Evolutionary conservation across 2,329 filamentous ascomycete species (phyloP).

Genomic region (Davidsoniella australis): DNA sequence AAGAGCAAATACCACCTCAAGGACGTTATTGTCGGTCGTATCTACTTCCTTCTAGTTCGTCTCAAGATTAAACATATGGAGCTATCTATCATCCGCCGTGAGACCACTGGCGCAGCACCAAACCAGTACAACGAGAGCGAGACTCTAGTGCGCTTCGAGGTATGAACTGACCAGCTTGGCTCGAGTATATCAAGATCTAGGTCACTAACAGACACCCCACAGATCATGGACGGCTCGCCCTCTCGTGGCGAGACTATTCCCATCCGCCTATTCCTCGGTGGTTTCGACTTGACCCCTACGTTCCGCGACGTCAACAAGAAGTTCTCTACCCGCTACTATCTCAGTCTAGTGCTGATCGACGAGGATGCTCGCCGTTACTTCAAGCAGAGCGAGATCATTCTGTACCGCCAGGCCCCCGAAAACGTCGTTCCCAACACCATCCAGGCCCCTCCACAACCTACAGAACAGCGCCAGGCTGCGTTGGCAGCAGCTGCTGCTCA

Average conservation of each 20-base stretch:
- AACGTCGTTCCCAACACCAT: constrained; percentile 11
- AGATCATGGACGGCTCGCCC: constrained; percentile 99
- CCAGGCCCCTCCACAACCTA: constrained; percentile 22
- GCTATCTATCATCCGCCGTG: constrained; percentile 86
- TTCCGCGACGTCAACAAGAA: constrained; percentile 99
- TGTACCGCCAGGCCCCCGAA: constrained; percentile 67
- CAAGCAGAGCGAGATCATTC: constrained; percentile 96
- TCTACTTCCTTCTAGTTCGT: constrained; percentile 93
- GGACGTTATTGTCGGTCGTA: constrained; percentile 94
- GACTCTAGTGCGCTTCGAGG: constrained; percentile 90
- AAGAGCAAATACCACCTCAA: constrained; percentile 99
- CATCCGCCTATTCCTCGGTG: constrained; percentile 88
- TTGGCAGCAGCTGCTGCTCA: constrained; percentile 18
- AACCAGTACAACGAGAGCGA: constrained; percentile 99
- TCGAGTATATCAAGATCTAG: too few relatives aligned
- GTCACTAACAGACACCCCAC: neutral
- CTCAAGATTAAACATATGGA: constrained; percentile 99
- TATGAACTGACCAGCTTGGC: constrained; percentile 20
- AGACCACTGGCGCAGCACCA: constrained; percentile 88
- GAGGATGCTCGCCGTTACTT: constrained; percentile 97
- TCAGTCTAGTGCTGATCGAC: constrained; percentile 88
- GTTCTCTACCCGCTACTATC: constrained; percentile 94
- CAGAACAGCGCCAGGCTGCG: constrained; percentile 26
- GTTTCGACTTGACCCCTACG: constrained; percentile 92
- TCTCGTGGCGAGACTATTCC: constrained; percentile 89